phyloP scores from a whole-genome alignment of 192 early-diverging fungal genomes.

The Funneliformis geosporum region DNA sequence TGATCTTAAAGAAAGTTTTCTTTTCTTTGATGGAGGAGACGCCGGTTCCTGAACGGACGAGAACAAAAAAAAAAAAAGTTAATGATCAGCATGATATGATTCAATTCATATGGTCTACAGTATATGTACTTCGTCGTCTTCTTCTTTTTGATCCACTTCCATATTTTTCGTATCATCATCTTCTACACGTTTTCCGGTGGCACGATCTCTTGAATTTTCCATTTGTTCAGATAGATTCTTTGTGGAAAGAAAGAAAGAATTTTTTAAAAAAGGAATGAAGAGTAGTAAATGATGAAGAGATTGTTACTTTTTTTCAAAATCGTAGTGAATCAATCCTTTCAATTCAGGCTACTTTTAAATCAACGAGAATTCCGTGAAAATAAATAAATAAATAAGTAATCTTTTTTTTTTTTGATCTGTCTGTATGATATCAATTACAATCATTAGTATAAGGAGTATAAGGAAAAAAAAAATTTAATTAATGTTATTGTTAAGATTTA shows the following conservation, averaged over 20 bases:
- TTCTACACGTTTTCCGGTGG: not conserved
- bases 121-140: not conserved
- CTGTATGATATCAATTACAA: constrained; percentile 29
- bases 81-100: not conserved
- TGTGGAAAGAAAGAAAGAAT: not conserved
- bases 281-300: constrained; percentile 33
- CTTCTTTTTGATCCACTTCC: not conserved
- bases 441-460: constrained; percentile 50
- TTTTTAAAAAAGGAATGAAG: constrained; percentile 33
- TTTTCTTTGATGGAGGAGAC: not conserved
- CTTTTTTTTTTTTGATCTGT: no score
- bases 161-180: not conserved
- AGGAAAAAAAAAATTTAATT: constrained; percentile 63
- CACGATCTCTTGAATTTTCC: not conserved
- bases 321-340: no score
- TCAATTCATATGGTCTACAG: not conserved
- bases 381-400: no score
- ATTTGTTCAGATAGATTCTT: not conserved
- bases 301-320: no score
- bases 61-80: not conserved
- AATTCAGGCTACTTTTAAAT: constrained; percentile 32
- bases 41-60: not conserved
- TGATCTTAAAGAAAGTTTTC: not conserved
- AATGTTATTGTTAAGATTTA: constrained; percentile 60
- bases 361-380: not conserved